phyloP scores from a whole-genome alignment of 345 rosid genomes.

The Salix koriyanagi region DNA sequence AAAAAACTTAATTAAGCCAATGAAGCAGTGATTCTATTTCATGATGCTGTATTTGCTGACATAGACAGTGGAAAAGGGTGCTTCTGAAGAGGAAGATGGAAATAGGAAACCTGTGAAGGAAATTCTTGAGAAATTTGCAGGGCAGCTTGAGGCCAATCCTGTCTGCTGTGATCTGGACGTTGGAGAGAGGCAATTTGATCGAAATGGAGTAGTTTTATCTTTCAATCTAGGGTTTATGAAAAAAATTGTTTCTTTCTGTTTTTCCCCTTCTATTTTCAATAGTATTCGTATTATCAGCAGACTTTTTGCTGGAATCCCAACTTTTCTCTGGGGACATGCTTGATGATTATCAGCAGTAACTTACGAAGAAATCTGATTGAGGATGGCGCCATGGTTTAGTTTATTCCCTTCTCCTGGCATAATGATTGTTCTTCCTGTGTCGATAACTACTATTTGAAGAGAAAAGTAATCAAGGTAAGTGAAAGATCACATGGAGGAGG shows the following conservation, averaged over 20 bases:
- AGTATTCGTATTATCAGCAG: no score
- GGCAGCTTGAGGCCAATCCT: constrained; percentile 57
- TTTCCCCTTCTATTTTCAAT: no score
- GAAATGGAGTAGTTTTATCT: no score
- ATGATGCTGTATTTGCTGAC: constrained; percentile 50
- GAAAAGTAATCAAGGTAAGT: not conserved
- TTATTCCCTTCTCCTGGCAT: no score
- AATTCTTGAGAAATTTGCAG: constrained; percentile 51
- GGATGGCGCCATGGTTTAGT: no score
- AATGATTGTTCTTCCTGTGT: no score
- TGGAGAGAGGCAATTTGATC: constrained; percentile 9
- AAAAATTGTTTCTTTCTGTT: not conserved
- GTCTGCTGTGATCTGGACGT: constrained; percentile 38
- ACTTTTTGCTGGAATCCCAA: no score
- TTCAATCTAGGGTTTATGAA: not conserved
- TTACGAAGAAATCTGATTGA: no score
- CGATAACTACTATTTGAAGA: no score
- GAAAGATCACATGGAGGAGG: not conserved
- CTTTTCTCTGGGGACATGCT: no score
- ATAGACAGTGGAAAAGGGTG: constrained; percentile 21
- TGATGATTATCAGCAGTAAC: no score
- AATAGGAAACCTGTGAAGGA: constrained; percentile 40
- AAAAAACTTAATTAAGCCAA: constrained; percentile 27
- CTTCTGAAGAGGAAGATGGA: constrained; percentile 21
- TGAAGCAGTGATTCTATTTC: constrained; percentile 51